Conservation (phyloP, 2,329 filamentous ascomycete species). For the Aspergillus ustus region DNA sequence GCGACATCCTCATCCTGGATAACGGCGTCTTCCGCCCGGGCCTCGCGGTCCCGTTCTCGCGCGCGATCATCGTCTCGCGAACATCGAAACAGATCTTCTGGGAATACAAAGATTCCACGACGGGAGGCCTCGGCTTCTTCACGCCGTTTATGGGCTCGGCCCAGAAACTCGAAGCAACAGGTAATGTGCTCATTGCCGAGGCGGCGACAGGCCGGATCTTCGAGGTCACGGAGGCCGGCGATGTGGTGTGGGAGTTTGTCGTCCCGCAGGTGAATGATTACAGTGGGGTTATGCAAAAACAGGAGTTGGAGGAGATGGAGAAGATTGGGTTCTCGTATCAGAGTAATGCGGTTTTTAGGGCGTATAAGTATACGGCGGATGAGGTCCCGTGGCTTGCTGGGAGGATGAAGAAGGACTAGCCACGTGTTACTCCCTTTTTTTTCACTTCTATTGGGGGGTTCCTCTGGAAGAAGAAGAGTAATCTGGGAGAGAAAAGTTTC, state of each 20-base stretch:
- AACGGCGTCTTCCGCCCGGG: constrained; percentile 51
- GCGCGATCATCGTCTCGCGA: constrained; percentile 48
- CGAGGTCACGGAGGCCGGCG: constrained; percentile 48
- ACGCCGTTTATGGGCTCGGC: constrained; percentile 55
- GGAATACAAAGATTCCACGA: constrained; percentile 48
- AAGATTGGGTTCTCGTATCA: constrained; percentile 44
- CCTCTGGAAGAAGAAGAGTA: no score
- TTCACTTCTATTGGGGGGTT: no score
- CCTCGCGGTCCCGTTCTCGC: constrained; percentile 48
- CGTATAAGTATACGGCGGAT: constrained; percentile 49
- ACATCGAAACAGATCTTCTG: constrained; percentile 48
- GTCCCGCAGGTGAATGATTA: constrained; percentile 50
- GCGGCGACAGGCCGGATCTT: constrained; percentile 51
- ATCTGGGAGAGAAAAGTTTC: no score
- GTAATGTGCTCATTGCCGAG: constrained; percentile 52
- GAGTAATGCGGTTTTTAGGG: constrained; percentile 51
- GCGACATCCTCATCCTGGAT: constrained; percentile 53
- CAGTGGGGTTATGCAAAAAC: constrained; percentile 27
- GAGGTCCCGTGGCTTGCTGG: constrained; percentile 46
- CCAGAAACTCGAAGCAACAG: constrained; percentile 43
- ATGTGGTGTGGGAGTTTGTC: constrained; percentile 52
- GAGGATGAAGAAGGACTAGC: neutral
- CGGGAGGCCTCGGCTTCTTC: constrained; percentile 47
- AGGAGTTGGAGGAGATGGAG: constrained; percentile 38
- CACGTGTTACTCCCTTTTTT: no score